phyloP scores from a whole-genome alignment of 2,329 filamentous ascomycete species.

The Arthroderma uncinatum region DNA sequence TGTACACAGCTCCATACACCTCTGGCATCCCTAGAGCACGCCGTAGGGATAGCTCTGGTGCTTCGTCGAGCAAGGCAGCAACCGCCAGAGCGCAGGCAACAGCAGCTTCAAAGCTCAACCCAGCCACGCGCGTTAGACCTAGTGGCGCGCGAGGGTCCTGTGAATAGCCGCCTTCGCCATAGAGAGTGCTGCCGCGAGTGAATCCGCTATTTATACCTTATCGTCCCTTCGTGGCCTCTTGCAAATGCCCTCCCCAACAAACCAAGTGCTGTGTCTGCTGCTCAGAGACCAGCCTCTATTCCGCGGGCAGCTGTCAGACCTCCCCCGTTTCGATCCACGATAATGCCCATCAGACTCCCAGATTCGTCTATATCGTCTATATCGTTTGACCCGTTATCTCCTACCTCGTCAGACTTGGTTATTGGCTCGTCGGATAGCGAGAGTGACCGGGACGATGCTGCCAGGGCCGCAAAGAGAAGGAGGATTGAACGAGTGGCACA shows the following conservation, averaged over 20 bases:
- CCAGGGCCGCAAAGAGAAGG: constrained; percentile 29
- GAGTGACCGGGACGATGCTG: constrained; percentile 30
- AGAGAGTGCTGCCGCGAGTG: background rate
- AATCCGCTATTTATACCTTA: background rate
- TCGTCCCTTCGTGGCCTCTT: background rate
- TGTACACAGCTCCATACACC: background rate
- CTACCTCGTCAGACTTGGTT: constrained; percentile 18
- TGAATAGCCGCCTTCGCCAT: background rate
- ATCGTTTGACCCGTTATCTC: constrained; percentile 26
- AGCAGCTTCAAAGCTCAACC: no score
- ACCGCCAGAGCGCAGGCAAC: background rate
- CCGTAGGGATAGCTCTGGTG: background rate
- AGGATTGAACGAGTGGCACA: constrained; percentile 34
- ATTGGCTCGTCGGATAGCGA: constrained; percentile 20
- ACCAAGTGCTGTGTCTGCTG: constrained; percentile 9
- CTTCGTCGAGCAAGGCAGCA: background rate
- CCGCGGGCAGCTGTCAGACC: constrained; percentile 15
- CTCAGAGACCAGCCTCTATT: constrained; percentile 5
- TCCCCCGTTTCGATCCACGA: constrained; percentile 9
- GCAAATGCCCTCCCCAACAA: constrained; percentile 10
- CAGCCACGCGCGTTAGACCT: no score
- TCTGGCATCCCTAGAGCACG: background rate
- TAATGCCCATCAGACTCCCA: background rate
- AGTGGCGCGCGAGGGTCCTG: no score
- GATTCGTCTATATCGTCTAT: constrained; percentile 19